Conservation (phyloP, 2,329 filamentous ascomycete species). For the Leptographium wingfieldii region DNA sequence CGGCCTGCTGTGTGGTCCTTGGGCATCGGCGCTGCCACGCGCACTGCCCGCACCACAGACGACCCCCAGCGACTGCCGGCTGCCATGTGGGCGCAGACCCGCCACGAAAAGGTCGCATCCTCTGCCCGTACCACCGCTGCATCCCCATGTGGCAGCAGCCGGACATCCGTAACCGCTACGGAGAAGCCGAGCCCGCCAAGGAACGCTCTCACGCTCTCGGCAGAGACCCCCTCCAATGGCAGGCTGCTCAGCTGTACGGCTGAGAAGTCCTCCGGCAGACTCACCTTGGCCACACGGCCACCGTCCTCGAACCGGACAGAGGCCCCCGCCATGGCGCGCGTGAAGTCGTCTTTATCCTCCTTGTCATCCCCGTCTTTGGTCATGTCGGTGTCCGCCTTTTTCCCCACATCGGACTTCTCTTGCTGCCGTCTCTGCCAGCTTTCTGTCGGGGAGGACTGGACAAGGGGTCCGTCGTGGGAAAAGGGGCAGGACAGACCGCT, state of each 20-base stretch:
- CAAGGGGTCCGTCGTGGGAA: too few species aligned
- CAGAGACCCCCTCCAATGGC: not conserved
- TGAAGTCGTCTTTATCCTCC: too few species aligned
- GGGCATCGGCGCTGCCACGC: not conserved
- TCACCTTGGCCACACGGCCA: not conserved
- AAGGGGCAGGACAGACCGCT: too few species aligned
- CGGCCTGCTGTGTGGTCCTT: conserved; percentile 12
- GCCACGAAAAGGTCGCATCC: not conserved
- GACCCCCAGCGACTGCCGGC: too few species aligned
- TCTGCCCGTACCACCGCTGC: not conserved
- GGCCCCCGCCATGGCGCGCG: not conserved
- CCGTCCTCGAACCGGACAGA: not conserved
- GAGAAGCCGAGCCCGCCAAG: not conserved
- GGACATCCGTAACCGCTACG: not conserved
- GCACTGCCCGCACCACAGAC: conserved; percentile 17
- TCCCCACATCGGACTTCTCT: not conserved
- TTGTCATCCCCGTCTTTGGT: too few species aligned
- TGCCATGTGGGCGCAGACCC: conserved; percentile 11
- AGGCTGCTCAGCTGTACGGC: not conserved
- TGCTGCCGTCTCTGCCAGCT: too few species aligned
- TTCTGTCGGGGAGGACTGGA: too few species aligned
- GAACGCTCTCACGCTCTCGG: not conserved
- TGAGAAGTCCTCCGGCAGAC: not conserved
- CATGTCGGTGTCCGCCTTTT: not conserved
- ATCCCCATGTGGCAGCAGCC: too few species aligned